These are phyloP conservation scores for Tuber calosporum DNA, from an alignment of 495 filamentous ascomycete species.

Conservation along the genomic window DNA sequence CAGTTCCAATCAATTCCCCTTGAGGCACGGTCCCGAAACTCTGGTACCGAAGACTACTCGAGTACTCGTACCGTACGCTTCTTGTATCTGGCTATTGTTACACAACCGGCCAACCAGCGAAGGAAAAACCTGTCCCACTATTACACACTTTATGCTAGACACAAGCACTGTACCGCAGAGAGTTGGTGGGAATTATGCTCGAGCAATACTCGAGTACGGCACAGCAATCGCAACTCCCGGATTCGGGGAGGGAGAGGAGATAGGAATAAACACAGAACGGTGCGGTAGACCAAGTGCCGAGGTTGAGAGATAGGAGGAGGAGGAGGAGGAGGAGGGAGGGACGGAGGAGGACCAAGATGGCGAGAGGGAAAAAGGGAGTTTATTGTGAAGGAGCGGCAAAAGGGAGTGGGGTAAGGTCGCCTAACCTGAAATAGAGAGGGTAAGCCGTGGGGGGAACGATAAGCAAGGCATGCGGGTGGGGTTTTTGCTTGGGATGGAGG, in stretches of 20 bases:
- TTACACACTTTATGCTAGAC: no score
- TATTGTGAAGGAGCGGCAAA: background rate
- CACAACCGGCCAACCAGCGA: no score
- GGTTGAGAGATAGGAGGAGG: background rate
- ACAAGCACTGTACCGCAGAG: background rate
- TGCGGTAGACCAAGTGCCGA: background rate
- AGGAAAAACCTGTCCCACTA: no score
- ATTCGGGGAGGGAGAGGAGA: background rate
- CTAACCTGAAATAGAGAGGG: background rate
- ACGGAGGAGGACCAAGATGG: background rate
- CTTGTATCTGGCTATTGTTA: no score
- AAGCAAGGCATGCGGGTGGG: background rate
- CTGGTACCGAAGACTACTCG: background rate
- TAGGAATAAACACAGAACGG: no score
- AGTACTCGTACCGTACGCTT: no score
- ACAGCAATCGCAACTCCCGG: background rate
- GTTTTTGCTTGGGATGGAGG: background rate
- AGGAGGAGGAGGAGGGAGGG: background rate
- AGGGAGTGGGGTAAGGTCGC: background rate
- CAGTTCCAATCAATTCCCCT: background rate
- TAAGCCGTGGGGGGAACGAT: constrained; percentile 2
- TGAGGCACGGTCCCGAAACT: background rate
- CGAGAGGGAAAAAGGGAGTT: background rate
- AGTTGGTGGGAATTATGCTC: background rate
- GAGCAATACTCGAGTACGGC: background rate